These are phyloP conservation scores for Ganoderma boninense DNA, from an alignment of 1,284 basidiomycete genomes.

Conservation along the genomic window DNA sequence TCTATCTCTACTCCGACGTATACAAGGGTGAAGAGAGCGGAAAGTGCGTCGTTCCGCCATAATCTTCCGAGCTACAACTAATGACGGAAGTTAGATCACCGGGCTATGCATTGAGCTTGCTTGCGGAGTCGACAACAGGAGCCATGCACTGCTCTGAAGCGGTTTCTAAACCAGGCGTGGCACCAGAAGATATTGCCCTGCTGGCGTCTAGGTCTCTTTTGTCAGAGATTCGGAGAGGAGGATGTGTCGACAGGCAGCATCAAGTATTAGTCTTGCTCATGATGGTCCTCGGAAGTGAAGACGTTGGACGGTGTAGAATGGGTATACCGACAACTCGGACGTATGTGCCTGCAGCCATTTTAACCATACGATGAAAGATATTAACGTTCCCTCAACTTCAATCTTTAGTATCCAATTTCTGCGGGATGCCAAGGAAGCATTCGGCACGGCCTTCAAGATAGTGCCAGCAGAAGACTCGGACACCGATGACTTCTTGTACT, in stretches of 20 bases:
- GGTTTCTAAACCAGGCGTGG: constrained; percentile 76
- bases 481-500: constrained; percentile 69
- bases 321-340: constrained; percentile 83
- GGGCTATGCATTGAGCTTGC: constrained; percentile 91
- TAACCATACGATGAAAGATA: not conserved
- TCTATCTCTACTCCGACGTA: constrained; percentile 98
- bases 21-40: constrained; percentile 98
- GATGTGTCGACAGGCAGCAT: constrained; percentile 92
- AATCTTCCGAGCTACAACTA: not conserved
- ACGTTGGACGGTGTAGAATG: constrained; percentile 91
- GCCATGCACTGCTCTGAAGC: constrained; percentile 91
- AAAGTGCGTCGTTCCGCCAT: constrained; percentile 66
- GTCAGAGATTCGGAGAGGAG: constrained; percentile 81
- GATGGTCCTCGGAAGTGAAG: constrained; percentile 96
- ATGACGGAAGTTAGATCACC: constrained; percentile 73
- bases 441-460: constrained; percentile 70
- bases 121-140: constrained; percentile 93
- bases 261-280: constrained; percentile 89
- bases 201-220: constrained; percentile 83
- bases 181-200: constrained; percentile 94
- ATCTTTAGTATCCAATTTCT: constrained; percentile 85
- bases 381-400: constrained; percentile 16
- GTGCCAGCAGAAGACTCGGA: constrained; percentile 53
- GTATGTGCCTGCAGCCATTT: constrained; percentile 55
- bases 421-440: constrained; percentile 83